Evolutionary conservation across 495 filamentous ascomycete species (phyloP), one percentile per base, ranked within the genome.

Genomic region (Penicillium malachiteum): DNA sequence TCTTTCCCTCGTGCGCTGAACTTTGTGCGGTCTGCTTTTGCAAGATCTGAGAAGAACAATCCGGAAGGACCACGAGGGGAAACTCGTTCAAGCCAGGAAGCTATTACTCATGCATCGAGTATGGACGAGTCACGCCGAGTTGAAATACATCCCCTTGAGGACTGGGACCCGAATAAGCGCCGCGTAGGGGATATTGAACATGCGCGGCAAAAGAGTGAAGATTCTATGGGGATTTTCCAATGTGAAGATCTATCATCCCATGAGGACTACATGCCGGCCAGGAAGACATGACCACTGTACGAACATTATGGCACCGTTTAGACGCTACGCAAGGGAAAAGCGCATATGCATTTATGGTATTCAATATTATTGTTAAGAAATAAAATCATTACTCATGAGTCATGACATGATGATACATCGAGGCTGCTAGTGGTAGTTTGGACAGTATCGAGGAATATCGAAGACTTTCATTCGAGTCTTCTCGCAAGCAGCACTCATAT

Each of bases 21-120:
- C 11, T 56, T 62, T 21, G 50, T 55, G 18, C 52, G 43, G 13
- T 43, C 56, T 1, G 39, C 17, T 37, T 60, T 51, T 44, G 55
- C 52, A 10, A 59, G 45, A 39, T 13, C 14, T 10, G 47, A 41
- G 0, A 62, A 58, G 5, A 39, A 35, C 8, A 13, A 32, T 46
- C 37, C 53, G 10, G 5, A 10, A 5, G 10, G 32, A 0, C 17
- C 30, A 10, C 50, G 49, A 1, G 42, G 31, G 8, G 42, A 38
- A n/a, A 50, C 26, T 16, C 57, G 63, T 8, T 63, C 57, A 3
- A 68, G 65, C 33, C 54, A 56, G 8, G 65, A 68, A 31, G 51
- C 65, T 3, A 66, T 68, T 14, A 66, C 58, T 6, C 55, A 48
- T n/a, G 34, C 26, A 0, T 57, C 63, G 7, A 21, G 37, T 17